These are phyloP conservation scores for Ceratobasidium sp. DNA, from an alignment of 1,284 basidiomycete species.

Conservation along the genomic window DNA sequence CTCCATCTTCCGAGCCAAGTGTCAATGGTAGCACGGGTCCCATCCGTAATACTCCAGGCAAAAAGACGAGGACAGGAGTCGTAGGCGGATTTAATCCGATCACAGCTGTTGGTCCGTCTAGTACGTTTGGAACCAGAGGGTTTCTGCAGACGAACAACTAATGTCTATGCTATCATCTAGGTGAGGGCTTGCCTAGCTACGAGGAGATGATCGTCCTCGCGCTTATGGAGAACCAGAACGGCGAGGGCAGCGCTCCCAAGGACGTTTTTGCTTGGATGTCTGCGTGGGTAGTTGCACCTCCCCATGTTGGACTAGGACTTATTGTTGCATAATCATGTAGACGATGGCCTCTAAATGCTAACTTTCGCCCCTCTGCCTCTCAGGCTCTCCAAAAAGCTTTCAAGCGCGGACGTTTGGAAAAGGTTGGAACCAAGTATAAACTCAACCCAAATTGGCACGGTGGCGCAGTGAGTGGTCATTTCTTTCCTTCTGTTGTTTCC, in stretches of 20 bases:
- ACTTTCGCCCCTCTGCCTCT: slow-evolving; percentile 83
- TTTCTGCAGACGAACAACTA: background rate
- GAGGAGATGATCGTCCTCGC: slow-evolving; percentile 89
- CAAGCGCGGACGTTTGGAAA: slow-evolving; percentile 78
- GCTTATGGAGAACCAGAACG: slow-evolving; percentile 67
- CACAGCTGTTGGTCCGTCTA: slow-evolving; percentile 32
- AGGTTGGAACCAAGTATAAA: slow-evolving; percentile 72
- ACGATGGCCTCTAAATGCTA: slow-evolving; percentile 82
- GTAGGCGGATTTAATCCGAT: slow-evolving; percentile 41
- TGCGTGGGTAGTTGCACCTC: slow-evolving; percentile 21
- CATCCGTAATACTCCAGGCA: slow-evolving; percentile 22
- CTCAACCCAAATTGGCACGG: slow-evolving; percentile 80
- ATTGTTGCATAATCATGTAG: slow-evolving; percentile 38
- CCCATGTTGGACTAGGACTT: background rate
- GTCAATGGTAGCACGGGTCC: background rate
- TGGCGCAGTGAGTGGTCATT: slow-evolving; percentile 66
- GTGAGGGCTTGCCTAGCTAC: slow-evolving; percentile 74
- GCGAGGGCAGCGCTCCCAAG: slow-evolving; percentile 78
- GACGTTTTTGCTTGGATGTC: slow-evolving; percentile 80
- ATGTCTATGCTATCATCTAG: slow-evolving; percentile 40
- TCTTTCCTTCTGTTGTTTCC: background rate
- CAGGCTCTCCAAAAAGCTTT: slow-evolving; percentile 85
- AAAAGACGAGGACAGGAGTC: slow-evolving; percentile 36
- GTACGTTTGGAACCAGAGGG: background rate
- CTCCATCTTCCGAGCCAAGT: background rate